Percentiles rank a stretch among this genome's conserved stretches.
Evolutionary conservation across 1,284 basidiomycete genomes (phyloP).

Genomic region (Pisolithus thermaeus): DNA sequence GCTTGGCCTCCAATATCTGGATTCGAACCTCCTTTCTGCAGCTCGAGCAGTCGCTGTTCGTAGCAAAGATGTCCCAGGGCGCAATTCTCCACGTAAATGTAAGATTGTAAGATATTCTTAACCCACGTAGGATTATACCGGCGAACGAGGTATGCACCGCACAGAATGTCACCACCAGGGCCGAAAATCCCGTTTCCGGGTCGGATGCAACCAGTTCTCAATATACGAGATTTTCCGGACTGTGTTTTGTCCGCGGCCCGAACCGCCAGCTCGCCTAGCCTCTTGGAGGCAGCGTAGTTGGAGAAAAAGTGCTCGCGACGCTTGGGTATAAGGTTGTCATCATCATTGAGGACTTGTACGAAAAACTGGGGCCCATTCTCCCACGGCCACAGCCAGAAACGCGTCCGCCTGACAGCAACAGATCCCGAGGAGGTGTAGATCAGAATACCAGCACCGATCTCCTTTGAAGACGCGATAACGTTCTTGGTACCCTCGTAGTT

Average conservation of each 20-base stretch:
- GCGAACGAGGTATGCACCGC: constrained; percentile 54
- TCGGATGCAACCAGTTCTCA: constrained; percentile 65
- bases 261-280: constrained; percentile 47
- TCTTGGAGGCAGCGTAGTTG: constrained; percentile 63
- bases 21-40: constrained; percentile 35
- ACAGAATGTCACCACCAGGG: constrained; percentile 64
- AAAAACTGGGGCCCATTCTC: constrained; percentile 48
- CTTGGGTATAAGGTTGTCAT: constrained; percentile 40
- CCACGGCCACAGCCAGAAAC: constrained; percentile 70
- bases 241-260: constrained; percentile 44
- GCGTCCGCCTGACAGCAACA: constrained; percentile 44
- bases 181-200: constrained; percentile 74
- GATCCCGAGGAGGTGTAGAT: constrained; percentile 63
- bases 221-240: constrained; percentile 26
- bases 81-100: constrained; percentile 69
- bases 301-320: constrained; percentile 58
- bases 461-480: constrained; percentile 39
- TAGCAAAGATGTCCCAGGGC: constrained; percentile 65
- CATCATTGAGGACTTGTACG: constrained; percentile 54
- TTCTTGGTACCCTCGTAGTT: constrained; percentile 64
- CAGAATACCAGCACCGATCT: constrained; percentile 44
- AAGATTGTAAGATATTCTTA: constrained; percentile 50
- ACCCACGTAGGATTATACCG: constrained; percentile 61
- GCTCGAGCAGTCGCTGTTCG: constrained; percentile 55
- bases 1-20: constrained; percentile 67